phyloP scores from a whole-genome alignment of 2,329 filamentous ascomycete species.

The Neurospora sp. region DNA sequence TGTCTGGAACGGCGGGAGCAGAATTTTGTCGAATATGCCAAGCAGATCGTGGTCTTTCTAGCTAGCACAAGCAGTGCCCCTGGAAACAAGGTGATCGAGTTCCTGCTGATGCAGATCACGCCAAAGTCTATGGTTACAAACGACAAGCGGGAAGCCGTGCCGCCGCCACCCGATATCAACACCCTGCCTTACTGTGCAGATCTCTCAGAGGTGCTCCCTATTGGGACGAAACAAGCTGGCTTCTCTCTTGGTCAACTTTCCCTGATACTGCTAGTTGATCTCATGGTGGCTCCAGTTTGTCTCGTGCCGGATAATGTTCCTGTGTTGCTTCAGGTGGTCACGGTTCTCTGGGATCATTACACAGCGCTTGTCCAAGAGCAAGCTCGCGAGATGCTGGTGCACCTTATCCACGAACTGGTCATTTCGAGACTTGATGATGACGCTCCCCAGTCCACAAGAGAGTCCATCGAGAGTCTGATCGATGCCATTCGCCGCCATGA shows the following conservation, averaged over 20 bases:
- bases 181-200: constrained; percentile 85
- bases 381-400: constrained; percentile 93
- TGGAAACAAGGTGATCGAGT: constrained; percentile 88
- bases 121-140: constrained; percentile 96
- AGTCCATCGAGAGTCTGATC: constrained; percentile 76
- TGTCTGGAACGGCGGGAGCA: constrained; percentile 92
- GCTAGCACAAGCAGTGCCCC: constrained; percentile 67
- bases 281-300: constrained; percentile 88
- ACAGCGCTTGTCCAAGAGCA: constrained; percentile 92
- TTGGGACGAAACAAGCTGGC: constrained; percentile 84
- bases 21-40: constrained; percentile 95
- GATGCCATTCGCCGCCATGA: constrained; percentile 81
- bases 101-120: constrained; percentile 79
- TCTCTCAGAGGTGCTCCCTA: constrained; percentile 65
- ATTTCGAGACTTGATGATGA: constrained; percentile 68
- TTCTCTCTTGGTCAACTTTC: constrained; percentile 90
- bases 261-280: constrained; percentile 84
- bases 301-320: constrained; percentile 72
- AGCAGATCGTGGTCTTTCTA: constrained; percentile 94
- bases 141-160: constrained; percentile 62
- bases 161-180: constrained; percentile 62
- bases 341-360: constrained; percentile 96
- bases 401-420: constrained; percentile 91
- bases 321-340: constrained; percentile 78
- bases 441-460: constrained; percentile 50